These are phyloP conservation scores for Mycena haematopus DNA, from an alignment of 768 basidiomycete genomes.

Conservation along the genomic window DNA sequence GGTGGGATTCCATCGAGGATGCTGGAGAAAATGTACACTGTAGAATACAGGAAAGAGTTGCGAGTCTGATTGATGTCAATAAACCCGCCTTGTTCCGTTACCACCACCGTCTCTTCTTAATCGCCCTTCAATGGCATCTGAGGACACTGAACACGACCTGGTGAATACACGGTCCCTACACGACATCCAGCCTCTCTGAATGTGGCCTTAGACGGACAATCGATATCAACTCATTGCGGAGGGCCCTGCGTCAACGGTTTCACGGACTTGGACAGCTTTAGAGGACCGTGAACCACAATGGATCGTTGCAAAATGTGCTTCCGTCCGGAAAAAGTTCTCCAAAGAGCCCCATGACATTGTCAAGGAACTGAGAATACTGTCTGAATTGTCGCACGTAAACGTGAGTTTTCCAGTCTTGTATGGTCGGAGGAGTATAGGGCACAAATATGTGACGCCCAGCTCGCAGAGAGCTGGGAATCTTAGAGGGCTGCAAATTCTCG, in stretches of 20 bases:
- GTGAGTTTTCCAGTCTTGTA: slow-evolving; percentile 51
- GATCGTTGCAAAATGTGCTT: slow-evolving; percentile 62
- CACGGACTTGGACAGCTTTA: slow-evolving; percentile 43
- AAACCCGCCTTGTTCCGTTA: slow-evolving; percentile 17
- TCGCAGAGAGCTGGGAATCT: no score
- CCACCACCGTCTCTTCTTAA: slow-evolving; percentile 13
- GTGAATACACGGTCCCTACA: slow-evolving; percentile 22
- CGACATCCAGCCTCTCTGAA: slow-evolving; percentile 22
- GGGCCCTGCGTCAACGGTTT: slow-evolving; percentile 52
- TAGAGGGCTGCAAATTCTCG: no score
- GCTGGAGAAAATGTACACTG: slow-evolving; percentile 27
- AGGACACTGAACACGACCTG: slow-evolving; percentile 21
- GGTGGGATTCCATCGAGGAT: slow-evolving; percentile 28
- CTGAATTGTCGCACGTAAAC: slow-evolving; percentile 55
- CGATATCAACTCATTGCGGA: slow-evolving; percentile 49
- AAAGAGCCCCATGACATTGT: slow-evolving; percentile 74
- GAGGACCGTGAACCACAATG: slow-evolving; percentile 43
- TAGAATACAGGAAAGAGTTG: not conserved
- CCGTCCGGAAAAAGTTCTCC: slow-evolving; percentile 49
- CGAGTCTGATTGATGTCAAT: not conserved
- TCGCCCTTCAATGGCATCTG: slow-evolving; percentile 5
- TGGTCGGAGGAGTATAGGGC: no score
- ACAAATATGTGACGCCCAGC: no score
- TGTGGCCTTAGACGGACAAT: slow-evolving; percentile 34
- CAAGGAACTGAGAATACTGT: slow-evolving; percentile 65